Percentiles rank a stretch among this genome's conserved stretches.
These are phyloP conservation scores for Starmerella stigmatis DNA, from an alignment of 805 yeast genomes.

Conservation along the genomic window DNA sequence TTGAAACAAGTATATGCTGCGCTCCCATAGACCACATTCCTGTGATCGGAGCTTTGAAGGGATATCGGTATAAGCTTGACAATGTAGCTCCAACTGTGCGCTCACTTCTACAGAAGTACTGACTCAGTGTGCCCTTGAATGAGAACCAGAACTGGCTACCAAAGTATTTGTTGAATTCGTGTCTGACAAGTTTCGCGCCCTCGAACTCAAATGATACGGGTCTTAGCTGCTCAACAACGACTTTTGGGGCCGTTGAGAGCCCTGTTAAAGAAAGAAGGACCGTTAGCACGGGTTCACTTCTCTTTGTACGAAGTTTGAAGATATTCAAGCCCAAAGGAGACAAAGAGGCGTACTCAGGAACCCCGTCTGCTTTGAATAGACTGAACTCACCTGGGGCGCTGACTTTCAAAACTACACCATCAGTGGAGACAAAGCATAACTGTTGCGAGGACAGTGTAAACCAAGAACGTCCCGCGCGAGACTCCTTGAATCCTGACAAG, in stretches of 20 bases:
- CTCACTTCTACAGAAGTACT: neutral
- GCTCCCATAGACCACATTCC: neutral
- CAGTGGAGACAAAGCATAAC: neutral
- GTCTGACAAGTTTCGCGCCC: neutral
- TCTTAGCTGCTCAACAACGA: too few relatives aligned
- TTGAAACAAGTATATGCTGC: neutral
- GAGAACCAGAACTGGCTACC: conserved; percentile 1
- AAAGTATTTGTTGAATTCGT: neutral
- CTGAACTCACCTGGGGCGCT: neutral
- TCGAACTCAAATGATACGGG: neutral
- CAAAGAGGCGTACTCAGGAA: neutral
- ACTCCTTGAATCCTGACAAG: too few relatives aligned
- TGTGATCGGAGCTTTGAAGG: neutral
- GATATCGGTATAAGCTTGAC: neutral
- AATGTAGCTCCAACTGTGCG: neutral
- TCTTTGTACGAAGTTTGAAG: neutral
- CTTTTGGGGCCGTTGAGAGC: too few relatives aligned
- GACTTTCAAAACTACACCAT: neutral
- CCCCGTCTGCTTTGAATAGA: neutral
- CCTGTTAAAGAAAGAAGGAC: neutral
- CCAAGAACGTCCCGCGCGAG: too few relatives aligned
- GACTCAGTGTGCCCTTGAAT: neutral
- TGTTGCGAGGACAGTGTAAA: neutral
- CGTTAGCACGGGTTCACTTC: neutral
- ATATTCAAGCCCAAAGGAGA: neutral